A percentile compares a stretch with the other conserved stretches of the same genome.
Conservation (phyloP, 371 early-diverging fungal genomes). For the Mucor sp. region DNA sequence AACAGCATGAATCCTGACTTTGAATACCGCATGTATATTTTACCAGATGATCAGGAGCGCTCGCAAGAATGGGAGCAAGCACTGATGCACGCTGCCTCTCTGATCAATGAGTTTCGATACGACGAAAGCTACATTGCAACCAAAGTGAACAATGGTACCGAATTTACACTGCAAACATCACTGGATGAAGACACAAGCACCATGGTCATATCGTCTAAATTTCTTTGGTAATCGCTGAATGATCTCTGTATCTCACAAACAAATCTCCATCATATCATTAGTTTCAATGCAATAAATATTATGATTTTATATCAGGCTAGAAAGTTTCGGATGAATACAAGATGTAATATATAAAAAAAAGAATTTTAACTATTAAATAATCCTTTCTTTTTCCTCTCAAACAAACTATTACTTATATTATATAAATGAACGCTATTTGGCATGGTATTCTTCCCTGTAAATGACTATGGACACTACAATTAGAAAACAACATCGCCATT, state of each 20-base stretch:
- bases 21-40: slow-evolving; percentile 49
- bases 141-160: neutral
- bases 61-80: slow-evolving; percentile 41
- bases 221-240: slow-evolving; percentile 16
- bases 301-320: neutral
- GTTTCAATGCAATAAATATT: neutral
- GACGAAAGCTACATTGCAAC: slow-evolving; percentile 15
- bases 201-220: slow-evolving; percentile 17
- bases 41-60: slow-evolving; percentile 34
- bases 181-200: neutral
- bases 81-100: slow-evolving; percentile 21
- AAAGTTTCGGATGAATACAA: neutral
- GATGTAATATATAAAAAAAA: neutral
- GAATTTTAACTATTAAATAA: neutral
- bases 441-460: neutral
- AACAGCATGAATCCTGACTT: slow-evolving; percentile 18
- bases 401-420: neutral
- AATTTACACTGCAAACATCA: neutral
- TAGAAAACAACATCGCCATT: neutral
- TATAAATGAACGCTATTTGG: neutral
- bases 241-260: neutral
- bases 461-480: slow-evolving; percentile 4
- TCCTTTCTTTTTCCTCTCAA: neutral
- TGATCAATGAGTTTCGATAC: slow-evolving; percentile 22
- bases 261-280: neutral